phyloP scores from a whole-genome alignment of 108 stramenopile genomes.

The Cylindrotheca closterium region DNA sequence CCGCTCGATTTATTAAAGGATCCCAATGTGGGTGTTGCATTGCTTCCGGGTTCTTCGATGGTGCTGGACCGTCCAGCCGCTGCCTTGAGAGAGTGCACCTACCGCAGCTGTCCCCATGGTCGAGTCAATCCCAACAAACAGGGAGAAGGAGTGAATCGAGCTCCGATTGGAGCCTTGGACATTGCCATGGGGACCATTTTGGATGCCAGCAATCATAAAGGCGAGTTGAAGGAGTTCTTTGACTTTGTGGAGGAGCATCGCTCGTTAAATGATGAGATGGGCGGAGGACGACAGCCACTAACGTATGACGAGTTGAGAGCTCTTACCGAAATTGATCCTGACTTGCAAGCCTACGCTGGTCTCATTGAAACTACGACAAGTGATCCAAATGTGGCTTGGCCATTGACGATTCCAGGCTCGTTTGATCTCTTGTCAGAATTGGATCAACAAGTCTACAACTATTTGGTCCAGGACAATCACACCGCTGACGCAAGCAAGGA shows the following conservation, averaged over 20 bases:
- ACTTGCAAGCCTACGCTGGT: slow-evolving; percentile 8
- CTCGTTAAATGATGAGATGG: neutral
- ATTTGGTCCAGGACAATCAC: slow-evolving; percentile 26
- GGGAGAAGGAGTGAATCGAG: slow-evolving; percentile 7
- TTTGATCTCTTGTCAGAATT: slow-evolving; percentile 28
- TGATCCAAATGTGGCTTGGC: slow-evolving; percentile 22
- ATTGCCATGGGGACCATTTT: slow-evolving; percentile 20
- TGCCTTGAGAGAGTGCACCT: slow-evolving; percentile 17
- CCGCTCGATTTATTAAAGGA: slow-evolving; percentile 15
- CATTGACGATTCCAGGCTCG: slow-evolving; percentile 23
- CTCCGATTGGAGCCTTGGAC: slow-evolving; percentile 24
- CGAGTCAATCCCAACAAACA: slow-evolving; percentile 1
- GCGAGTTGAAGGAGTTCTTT: slow-evolving; percentile 18
- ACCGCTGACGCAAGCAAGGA: slow-evolving; percentile 5
- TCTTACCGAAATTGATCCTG: neutral
- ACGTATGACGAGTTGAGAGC: slow-evolving; percentile 17
- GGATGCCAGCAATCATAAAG: neutral
- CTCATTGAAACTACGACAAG: slow-evolving; percentile 7
- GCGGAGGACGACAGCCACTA: slow-evolving; percentile 12
- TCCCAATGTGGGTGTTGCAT: slow-evolving; percentile 15
- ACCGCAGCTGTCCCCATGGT: slow-evolving; percentile 16
- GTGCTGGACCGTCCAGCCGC: slow-evolving; percentile 8
- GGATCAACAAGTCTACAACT: slow-evolving; percentile 38
- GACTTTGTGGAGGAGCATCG: slow-evolving; percentile 13
- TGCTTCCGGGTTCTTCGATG: slow-evolving; percentile 19